A percentile compares a stretch with the other conserved stretches of the same genome.
These are phyloP conservation scores for Crocinoboletus sp. DNA, from an alignment of 1,284 basidiomycete species.

Conservation along the genomic window DNA sequence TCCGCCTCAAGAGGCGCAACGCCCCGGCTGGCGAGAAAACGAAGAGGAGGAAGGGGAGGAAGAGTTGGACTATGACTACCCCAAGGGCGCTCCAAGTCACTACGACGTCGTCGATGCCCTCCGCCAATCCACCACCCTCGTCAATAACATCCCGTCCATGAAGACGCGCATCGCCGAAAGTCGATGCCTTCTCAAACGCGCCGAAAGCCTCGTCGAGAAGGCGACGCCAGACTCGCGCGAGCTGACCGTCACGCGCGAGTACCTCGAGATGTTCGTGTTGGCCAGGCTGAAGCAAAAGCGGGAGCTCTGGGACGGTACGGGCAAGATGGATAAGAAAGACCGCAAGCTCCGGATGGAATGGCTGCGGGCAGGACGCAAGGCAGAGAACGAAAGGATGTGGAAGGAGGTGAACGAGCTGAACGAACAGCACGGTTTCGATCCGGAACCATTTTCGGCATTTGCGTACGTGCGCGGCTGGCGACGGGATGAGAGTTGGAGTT, in stretches of 20 bases:
- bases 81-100: conserved; percentile 17
- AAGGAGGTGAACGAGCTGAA: conserved; percentile 17
- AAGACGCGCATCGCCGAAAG: conserved; percentile 20
- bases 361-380: conserved; percentile 29
- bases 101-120: conserved; percentile 29
- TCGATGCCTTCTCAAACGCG: conserved; percentile 18
- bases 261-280: conserved; percentile 22
- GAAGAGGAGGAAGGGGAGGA: too few relatives aligned
- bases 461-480: conserved; percentile 15
- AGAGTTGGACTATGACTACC: conserved; percentile 6
- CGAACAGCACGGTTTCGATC: conserved; percentile 7
- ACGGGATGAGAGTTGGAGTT: not conserved
- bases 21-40: conserved; percentile 1
- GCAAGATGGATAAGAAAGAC: conserved; percentile 27
- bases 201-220: conserved; percentile 14
- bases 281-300: conserved; percentile 28
- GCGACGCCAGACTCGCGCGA: conserved; percentile 21
- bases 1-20: not conserved
- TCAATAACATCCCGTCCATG: conserved; percentile 21
- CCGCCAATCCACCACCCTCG: conserved; percentile 23
- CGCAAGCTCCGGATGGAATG: conserved; percentile 35
- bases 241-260: conserved; percentile 23
- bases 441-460: conserved; percentile 19
- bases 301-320: conserved; percentile 33
- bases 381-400: conserved; percentile 19